phyloP scores from a whole-genome alignment of 345 rosid species.

The Pistacia vera region DNA sequence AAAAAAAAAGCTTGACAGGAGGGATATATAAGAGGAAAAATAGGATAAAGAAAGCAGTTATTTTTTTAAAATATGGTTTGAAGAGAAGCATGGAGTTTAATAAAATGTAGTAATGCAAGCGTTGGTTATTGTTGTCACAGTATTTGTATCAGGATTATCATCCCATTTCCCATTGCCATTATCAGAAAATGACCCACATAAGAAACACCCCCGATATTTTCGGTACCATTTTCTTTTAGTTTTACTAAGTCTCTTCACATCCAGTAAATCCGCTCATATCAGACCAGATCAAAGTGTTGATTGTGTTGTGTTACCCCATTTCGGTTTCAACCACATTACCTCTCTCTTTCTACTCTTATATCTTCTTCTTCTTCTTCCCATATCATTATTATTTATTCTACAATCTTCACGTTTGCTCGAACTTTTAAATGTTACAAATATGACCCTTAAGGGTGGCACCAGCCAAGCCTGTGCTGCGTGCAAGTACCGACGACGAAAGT shows the following conservation, averaged over 20 bases:
- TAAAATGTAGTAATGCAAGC: too few relatives aligned
- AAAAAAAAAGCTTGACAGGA: too few relatives aligned
- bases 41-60: too few relatives aligned
- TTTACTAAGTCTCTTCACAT: conserved; percentile 41
- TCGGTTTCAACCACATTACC: conserved; percentile 3
- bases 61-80: too few relatives aligned
- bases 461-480: conserved; percentile 97
- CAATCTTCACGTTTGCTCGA: too few relatives aligned
- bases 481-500: conserved; percentile 84
- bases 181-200: neutral
- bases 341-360: neutral
- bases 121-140: too few relatives aligned
- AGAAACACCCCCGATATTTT: conserved; percentile 12
- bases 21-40: too few relatives aligned
- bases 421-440: conserved; percentile 27
- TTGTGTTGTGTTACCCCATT: conserved; percentile 26
- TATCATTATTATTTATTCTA: too few relatives aligned
- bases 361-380: neutral
- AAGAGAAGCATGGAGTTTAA: too few relatives aligned
- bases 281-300: conserved; percentile 40
- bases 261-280: conserved; percentile 51
- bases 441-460: conserved; percentile 92
- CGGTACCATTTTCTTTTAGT: conserved; percentile 18
- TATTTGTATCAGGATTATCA: too few relatives aligned
- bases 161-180: too few relatives aligned